Evolutionary conservation across 805 yeast genomes (phyloP), one percentile per base, ranked within the genome.

Genomic region (Phaffomyces antillensis): DNA sequence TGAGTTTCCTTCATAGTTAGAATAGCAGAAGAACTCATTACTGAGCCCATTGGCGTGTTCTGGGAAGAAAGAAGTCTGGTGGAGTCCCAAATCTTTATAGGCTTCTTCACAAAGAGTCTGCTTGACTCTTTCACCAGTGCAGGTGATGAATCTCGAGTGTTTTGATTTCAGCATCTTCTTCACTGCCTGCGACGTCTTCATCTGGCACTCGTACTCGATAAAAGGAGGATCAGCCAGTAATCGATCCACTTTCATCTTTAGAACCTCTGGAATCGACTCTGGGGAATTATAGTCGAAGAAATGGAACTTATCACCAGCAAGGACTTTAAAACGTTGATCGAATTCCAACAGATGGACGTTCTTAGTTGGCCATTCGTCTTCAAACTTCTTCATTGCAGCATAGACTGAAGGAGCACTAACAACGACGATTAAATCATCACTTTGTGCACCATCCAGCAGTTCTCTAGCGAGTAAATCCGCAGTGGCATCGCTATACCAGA

Each of bases 341-440:
- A 59, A 85, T 61, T 90, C 97, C 45, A 89, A 68, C 43, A 89
- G 68, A 58, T 84, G 86, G 17, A 88, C 81, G 41, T 83, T 75
- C 43, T 78, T 55, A 0, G 88, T 86, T 34, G 90, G 90, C 33
- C 84, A 52, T 5, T 70, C 67, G 7, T 62, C 63, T 5, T 78
- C 76, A 42, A 76, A 70, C 46, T 76, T 75, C 50, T 72, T 73
- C 37, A 88, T 76, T 0, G 91, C 93, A 1, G 95, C 95, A 65
- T 83, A 89, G 4, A 87, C 96, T 0, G 96, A 85, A 17, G 97
- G 96, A 2, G 96, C 96, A 66, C 90, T 80, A 2, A 85, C 86
- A 43, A 89, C 74, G 41, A 84, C 86, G 37, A 89, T 73, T 1
- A 79, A 80, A 0, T 95, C 85, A 34, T 75, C 71, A 43, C 73